Conservation (phyloP, 139 green algal genomes). For the Picochlorum costavermella region DNA sequence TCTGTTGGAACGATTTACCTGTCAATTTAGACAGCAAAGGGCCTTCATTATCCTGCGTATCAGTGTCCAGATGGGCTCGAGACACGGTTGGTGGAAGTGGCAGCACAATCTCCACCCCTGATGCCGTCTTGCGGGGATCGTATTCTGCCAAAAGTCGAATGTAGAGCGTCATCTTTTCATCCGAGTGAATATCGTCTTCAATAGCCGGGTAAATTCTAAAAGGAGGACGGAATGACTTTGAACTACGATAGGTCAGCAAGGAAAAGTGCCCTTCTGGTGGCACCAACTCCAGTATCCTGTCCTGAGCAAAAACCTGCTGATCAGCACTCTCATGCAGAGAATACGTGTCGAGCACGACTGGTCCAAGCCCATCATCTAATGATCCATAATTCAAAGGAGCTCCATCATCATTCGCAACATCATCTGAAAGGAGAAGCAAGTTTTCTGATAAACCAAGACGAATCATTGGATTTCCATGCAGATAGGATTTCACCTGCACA, state of each 20-base stretch:
- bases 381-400: neutral
- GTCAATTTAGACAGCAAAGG: neutral
- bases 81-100: constrained; percentile 52
- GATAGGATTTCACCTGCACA: constrained; percentile 82
- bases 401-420: constrained; percentile 13
- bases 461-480: constrained; percentile 74
- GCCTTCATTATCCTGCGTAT: neutral
- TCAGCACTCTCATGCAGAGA: constrained; percentile 76
- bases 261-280: constrained; percentile 85
- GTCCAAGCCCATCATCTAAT: neutral
- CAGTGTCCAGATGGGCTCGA: constrained; percentile 51
- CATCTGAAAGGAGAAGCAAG: constrained; percentile 56
- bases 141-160: constrained; percentile 25
- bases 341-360: constrained; percentile 27
- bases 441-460: constrained; percentile 84
- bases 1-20: constrained; percentile 28
- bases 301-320: constrained; percentile 75
- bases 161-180: constrained; percentile 34
- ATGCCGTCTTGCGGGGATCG: constrained; percentile 39
- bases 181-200: constrained; percentile 47
- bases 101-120: constrained; percentile 60
- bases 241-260: constrained; percentile 90
- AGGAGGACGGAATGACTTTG: constrained; percentile 71
- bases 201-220: constrained; percentile 69
- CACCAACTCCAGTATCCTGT: constrained; percentile 81